These are phyloP conservation scores for Xylaria polymorpha DNA, from an alignment of 2,329 filamentous ascomycete genomes.

Conservation along the genomic window DNA sequence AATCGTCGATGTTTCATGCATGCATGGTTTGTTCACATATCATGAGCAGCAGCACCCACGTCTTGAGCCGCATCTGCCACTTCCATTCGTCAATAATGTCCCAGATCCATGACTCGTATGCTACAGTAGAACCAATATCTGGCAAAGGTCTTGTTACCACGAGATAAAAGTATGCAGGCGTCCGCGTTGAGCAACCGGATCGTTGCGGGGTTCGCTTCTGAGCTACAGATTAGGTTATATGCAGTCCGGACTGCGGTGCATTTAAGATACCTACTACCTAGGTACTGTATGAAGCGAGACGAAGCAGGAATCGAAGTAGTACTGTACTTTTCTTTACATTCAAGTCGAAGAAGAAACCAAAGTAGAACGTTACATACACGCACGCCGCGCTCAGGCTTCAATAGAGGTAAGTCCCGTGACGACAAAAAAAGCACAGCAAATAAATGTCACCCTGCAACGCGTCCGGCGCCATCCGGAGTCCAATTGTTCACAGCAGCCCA, in stretches of 20 bases:
- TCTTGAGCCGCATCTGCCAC: constrained; percentile 42
- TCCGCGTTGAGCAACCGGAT: not conserved
- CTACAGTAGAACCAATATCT: not conserved
- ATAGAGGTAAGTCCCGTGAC: not conserved
- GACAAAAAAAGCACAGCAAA: not conserved
- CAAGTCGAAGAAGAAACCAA: not conserved
- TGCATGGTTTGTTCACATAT: constrained; percentile 9
- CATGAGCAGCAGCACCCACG: not conserved
- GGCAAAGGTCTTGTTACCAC: not conserved
- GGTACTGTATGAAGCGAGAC: not conserved
- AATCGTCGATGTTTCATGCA: constrained; percentile 3
- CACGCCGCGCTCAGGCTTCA: no score
- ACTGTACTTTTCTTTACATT: not conserved
- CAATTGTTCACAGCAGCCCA: not conserved
- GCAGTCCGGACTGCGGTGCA: not conserved
- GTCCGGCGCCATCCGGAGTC: not conserved
- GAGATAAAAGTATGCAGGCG: not conserved
- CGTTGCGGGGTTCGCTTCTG: constrained; percentile 8
- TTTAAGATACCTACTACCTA: no score
- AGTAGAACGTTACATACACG: not conserved
- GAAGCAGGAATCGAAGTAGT: not conserved
- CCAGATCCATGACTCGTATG: not conserved
- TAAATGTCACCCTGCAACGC: not conserved
- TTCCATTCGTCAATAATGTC: constrained; percentile 1
- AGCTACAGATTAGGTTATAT: not conserved